Base-by-base conservation (phyloP, 805 yeast species). In the Suhomyces prunicola region DNA sequence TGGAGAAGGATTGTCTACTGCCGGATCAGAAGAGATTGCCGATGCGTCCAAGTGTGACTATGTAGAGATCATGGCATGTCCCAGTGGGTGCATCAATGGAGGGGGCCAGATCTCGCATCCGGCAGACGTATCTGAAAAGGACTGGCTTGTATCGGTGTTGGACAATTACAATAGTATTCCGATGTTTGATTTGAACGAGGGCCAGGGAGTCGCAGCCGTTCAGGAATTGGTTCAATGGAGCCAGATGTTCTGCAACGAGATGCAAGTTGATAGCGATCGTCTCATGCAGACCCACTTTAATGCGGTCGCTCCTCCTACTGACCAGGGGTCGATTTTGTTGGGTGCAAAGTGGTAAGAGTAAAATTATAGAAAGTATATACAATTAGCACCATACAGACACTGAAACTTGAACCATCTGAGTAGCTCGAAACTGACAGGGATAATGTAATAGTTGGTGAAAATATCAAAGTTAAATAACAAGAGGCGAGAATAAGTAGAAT, bases 61-160 rank as follows among this genome's bases (percentile, higher is more conserved):
- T 60, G 88, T 93, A 5, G 99, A 94, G 63, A 87, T 94, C 45
- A 93, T 91, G 97, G 99, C 99, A 0, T 94, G 99, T 68, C 99
- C 99, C 5, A 91, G 90, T 27, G 99, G 99, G 1, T 94, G 98
- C 64, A 88, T 92, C 52, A 94, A 93, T 63, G 99, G 99, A 9
- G 98, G 99, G 22, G 99, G 99, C 0, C 92, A 91, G 61, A 80
- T 90, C 17, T 78, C 82, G 4, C 76, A 76, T 5, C 82, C 83
- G 0, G 57, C 61, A 1, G 77, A 66, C 4, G 59, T 59, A 0
- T 47, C 63, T 47, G 71, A 65, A 58, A 73, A 83, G 65, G 75
- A 68, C 15, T 82, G 83, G 86, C 64, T 79, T 22, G 60, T 60
- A 8, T 57, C 68, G 23, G 76, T 76, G 4, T 61, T 66, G 17